These are phyloP conservation scores for Mortierella sp. DNA, from an alignment of 371 early-diverging fungal genomes.

Conservation along the genomic window DNA sequence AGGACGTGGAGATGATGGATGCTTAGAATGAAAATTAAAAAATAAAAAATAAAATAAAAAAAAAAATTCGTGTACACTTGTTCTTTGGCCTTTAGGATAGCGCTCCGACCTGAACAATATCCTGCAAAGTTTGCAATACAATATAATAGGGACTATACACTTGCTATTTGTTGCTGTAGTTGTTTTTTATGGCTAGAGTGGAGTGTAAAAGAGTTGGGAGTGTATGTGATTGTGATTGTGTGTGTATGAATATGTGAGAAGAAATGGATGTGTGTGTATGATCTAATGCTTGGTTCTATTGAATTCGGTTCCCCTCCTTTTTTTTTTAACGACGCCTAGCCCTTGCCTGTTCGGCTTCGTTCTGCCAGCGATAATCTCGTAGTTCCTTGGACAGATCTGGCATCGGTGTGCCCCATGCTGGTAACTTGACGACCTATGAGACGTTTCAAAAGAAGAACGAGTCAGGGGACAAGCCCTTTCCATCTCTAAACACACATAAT, in stretches of 20 bases:
- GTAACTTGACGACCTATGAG: slow-evolving; percentile 74
- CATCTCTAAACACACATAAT: neutral
- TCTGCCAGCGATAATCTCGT: slow-evolving; percentile 70
- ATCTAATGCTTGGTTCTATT: too few species aligned
- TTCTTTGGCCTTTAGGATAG: too few species aligned
- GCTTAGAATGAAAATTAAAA: neutral
- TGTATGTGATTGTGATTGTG: too few species aligned
- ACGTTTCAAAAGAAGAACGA: neutral
- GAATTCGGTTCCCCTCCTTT: neutral
- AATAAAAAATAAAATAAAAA: neutral
- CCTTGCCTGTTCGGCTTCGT: slow-evolving; percentile 51
- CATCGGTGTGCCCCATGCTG: slow-evolving; percentile 80
- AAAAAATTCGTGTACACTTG: too few species aligned
- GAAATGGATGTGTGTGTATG: too few species aligned
- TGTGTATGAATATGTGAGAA: too few species aligned
- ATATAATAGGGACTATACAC: too few species aligned
- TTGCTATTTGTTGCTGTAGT: too few species aligned
- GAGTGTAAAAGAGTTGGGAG: too few species aligned
- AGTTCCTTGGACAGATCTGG: slow-evolving; percentile 75
- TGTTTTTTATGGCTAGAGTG: too few species aligned
- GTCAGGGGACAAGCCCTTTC: neutral
- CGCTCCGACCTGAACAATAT: too few species aligned
- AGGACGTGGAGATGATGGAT: slow-evolving; percentile 29
- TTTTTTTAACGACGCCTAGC: slow-evolving; percentile 42
- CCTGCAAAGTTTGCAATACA: too few species aligned